A percentile compares a stretch with the other conserved stretches of the same genome.
Evolutionary conservation across 1,284 basidiomycete species (phyloP).

Genomic region (Paramarasmius palmivorus): DNA sequence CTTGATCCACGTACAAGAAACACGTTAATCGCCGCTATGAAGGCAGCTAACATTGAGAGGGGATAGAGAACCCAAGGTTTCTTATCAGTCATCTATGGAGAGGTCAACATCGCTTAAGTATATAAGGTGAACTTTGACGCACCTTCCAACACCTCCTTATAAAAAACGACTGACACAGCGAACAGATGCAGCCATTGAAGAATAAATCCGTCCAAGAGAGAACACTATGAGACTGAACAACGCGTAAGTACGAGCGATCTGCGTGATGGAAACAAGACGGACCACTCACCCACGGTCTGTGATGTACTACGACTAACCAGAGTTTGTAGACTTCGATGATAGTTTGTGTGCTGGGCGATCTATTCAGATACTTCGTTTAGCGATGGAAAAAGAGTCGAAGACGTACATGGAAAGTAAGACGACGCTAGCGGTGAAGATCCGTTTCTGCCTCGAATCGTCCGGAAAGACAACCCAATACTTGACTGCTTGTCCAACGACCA

Average conservation of each 20-base stretch:
- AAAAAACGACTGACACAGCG: slow-evolving; percentile 13
- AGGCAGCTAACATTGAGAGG: slow-evolving; percentile 28
- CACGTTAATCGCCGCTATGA: slow-evolving; percentile 34
- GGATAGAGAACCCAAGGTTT: slow-evolving; percentile 36
- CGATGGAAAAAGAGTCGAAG: background rate
- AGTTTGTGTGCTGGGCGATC: slow-evolving; percentile 41
- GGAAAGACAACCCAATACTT: slow-evolving; percentile 45
- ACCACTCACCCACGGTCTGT: slow-evolving; percentile 29
- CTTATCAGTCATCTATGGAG: slow-evolving; percentile 39
- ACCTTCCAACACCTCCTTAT: slow-evolving; percentile 38
- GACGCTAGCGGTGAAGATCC: slow-evolving; percentile 39
- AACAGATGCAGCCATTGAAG: slow-evolving; percentile 14
- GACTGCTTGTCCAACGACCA: slow-evolving; percentile 45
- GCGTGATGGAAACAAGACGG: background rate
- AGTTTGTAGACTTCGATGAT: slow-evolving; percentile 48
- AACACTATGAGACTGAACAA: slow-evolving; percentile 1
- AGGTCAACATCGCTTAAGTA: no score
- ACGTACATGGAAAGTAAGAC: slow-evolving; percentile 44
- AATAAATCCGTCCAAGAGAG: slow-evolving; percentile 12
- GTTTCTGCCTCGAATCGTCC: slow-evolving; percentile 43
- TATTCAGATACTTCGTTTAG: background rate
- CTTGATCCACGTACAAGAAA: slow-evolving; percentile 32
- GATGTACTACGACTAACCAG: slow-evolving; percentile 41
- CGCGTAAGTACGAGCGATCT: slow-evolving; percentile 2
- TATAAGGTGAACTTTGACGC: no score